These are phyloP conservation scores for Pancytospora epiphaga DNA, from an alignment of 371 early-diverging fungal genomes.

Conservation along the genomic window DNA sequence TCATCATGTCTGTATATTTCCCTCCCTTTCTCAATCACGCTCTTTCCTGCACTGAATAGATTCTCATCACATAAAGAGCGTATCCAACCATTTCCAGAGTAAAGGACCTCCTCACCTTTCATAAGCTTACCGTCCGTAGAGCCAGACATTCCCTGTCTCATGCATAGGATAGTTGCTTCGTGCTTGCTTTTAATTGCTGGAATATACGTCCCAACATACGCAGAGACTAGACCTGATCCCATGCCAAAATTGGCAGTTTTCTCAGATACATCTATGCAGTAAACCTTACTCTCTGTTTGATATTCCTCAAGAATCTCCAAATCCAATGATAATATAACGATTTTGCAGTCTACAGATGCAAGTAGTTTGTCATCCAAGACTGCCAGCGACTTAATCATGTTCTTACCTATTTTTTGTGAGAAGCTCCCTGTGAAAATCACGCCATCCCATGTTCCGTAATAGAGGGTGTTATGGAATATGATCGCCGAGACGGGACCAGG, in stretches of 20 bases:
- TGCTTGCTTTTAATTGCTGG: slow-evolving; percentile 7
- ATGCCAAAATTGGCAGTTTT: slow-evolving; percentile 18
- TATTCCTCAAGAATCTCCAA: slow-evolving; percentile 10
- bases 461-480: not conserved
- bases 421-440: not conserved
- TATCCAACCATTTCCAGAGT: slow-evolving; percentile 28
- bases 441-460: slow-evolving; percentile 33
- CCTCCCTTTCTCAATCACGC: slow-evolving; percentile 14
- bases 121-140: slow-evolving; percentile 29
- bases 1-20: slow-evolving; percentile 28
- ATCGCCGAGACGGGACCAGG: slow-evolving; percentile 25
- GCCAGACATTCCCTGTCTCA: slow-evolving; percentile 22
- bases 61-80: slow-evolving; percentile 10
- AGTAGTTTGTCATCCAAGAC: slow-evolving; percentile 10
- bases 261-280: slow-evolving; percentile 7
- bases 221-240: not conserved
- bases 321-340: slow-evolving; percentile 14
- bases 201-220: not conserved
- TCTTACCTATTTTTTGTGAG: slow-evolving; percentile 3
- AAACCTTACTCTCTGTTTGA: slow-evolving; percentile 20
- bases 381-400: slow-evolving; percentile 22
- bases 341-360: slow-evolving; percentile 10
- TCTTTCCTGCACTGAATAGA: slow-evolving; percentile 26
- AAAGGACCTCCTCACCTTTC: not conserved
- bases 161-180: slow-evolving; percentile 22